These are phyloP conservation scores for Barnettozyma vustinii DNA, from an alignment of 805 yeast genomes.

Conservation along the genomic window DNA sequence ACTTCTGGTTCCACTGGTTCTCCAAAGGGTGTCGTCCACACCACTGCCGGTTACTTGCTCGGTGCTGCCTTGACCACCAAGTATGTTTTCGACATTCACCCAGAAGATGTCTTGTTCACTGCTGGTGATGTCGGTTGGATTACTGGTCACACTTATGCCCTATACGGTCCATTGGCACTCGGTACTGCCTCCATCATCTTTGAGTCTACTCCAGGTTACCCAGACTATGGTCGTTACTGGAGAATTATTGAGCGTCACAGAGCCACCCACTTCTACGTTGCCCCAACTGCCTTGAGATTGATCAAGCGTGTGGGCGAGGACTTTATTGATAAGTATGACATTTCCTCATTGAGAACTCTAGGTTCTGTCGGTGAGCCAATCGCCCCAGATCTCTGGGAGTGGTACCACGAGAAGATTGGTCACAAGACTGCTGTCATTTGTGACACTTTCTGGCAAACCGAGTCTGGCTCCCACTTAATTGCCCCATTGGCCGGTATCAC, in stretches of 20 bases:
- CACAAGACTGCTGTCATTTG: slow-evolving; percentile 82
- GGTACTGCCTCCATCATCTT: slow-evolving; percentile 93
- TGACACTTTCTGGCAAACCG: slow-evolving; percentile 99
- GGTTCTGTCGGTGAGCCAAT: slow-evolving; percentile 99
- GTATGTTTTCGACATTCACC: slow-evolving; percentile 90
- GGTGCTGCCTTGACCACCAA: slow-evolving; percentile 90
- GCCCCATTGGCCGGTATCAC: slow-evolving; percentile 93
- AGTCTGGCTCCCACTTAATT: slow-evolving; percentile 92
- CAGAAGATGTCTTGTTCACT: slow-evolving; percentile 83
- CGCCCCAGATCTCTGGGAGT: slow-evolving; percentile 97
- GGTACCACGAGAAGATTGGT: slow-evolving; percentile 94
- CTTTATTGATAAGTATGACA: slow-evolving; percentile 73
- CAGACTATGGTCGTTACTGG: slow-evolving; percentile 94
- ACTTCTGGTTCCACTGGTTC: slow-evolving; percentile 98
- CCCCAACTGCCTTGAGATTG: slow-evolving; percentile 95
- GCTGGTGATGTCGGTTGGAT: slow-evolving; percentile 99
- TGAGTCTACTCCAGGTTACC: slow-evolving; percentile 97
- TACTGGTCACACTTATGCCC: slow-evolving; percentile 94
- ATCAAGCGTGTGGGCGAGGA: slow-evolving; percentile 86
- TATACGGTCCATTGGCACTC: slow-evolving; percentile 84
- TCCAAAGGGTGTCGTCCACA: slow-evolving; percentile 96
- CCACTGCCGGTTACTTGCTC: slow-evolving; percentile 89
- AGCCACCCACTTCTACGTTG: slow-evolving; percentile 95
- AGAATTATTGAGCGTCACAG: slow-evolving; percentile 86
- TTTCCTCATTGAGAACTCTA: slow-evolving; percentile 80